phyloP scores from a whole-genome alignment of 1,284 basidiomycete genomes.

The Trichosporon ovoides region DNA sequence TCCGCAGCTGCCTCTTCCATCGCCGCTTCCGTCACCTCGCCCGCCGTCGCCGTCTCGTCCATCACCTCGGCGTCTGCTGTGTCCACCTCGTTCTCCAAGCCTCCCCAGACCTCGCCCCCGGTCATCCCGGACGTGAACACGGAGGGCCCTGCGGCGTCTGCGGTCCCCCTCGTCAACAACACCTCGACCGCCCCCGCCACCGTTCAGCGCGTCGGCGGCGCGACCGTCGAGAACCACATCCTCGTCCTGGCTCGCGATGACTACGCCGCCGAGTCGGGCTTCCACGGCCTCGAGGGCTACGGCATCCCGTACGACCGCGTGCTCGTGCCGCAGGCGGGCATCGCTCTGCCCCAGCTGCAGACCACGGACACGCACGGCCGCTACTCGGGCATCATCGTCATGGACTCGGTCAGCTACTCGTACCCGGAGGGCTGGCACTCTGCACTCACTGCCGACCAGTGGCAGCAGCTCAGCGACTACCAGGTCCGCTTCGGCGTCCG shows the following conservation, averaged over 20 bases:
- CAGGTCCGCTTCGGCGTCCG: constrained; percentile 7
- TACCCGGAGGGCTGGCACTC: neutral
- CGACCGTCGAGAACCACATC: constrained; percentile 6
- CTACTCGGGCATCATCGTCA: constrained; percentile 11
- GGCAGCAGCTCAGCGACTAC: constrained; percentile 4
- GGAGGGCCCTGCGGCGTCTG: neutral
- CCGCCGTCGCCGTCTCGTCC: neutral
- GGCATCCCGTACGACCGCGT: constrained; percentile 9
- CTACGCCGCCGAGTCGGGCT: neutral
- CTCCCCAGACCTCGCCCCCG: neutral
- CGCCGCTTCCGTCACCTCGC: neutral
- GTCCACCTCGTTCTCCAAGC: neutral
- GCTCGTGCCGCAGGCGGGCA: neutral
- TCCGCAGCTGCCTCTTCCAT: neutral
- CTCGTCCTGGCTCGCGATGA: constrained; percentile 5
- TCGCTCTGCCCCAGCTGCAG: neutral
- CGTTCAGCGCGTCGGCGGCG: neutral
- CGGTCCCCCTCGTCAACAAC: neutral
- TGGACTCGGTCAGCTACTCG: constrained; percentile 4
- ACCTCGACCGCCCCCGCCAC: neutral
- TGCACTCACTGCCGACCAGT: constrained; percentile 8
- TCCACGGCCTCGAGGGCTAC: constrained; percentile 7
- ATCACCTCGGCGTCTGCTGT: neutral
- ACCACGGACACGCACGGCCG: neutral
- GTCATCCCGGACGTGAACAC: neutral